Evolutionary conservation across 129 eudicot species (phyloP).

Genomic region (Lactuca saligna): DNA sequence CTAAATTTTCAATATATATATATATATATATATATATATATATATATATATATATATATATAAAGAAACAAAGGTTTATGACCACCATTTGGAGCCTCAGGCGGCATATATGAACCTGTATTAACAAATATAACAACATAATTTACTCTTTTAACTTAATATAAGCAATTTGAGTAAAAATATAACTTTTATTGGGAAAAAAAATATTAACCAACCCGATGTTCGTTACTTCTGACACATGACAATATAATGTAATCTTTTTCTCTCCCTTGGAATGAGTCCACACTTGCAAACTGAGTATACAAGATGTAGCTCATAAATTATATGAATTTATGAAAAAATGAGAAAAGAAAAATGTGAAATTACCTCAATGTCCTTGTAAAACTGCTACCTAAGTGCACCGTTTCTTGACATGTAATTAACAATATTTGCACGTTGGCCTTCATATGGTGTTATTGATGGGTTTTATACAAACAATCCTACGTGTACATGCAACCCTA

Average conservation of each 20-base stretch:
- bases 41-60: too few species aligned
- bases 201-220: slow-evolving; percentile 46
- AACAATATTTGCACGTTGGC: slow-evolving; percentile 94
- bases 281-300: slow-evolving; percentile 89
- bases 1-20: too few species aligned
- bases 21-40: too few species aligned
- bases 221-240: slow-evolving; percentile 95
- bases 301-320: neutral
- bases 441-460: slow-evolving; percentile 97
- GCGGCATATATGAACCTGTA: slow-evolving; percentile 66
- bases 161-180: too few species aligned
- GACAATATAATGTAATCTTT: slow-evolving; percentile 91
- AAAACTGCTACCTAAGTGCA: slow-evolving; percentile 87
- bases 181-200: too few species aligned
- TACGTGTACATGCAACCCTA: too few species aligned
- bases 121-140: too few species aligned
- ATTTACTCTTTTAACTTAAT: too few species aligned
- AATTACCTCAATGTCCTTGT: slow-evolving; percentile 90
- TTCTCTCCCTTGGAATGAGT: slow-evolving; percentile 95
- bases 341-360: too few species aligned
- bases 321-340: too few species aligned
- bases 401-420: slow-evolving; percentile 95
- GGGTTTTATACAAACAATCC: too few species aligned
- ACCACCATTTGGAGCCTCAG: slow-evolving; percentile 66
- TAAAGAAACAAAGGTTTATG: too few species aligned